Conservation (phyloP, 176 grass and related monocot species). For the Lolium perenne region DNA sequence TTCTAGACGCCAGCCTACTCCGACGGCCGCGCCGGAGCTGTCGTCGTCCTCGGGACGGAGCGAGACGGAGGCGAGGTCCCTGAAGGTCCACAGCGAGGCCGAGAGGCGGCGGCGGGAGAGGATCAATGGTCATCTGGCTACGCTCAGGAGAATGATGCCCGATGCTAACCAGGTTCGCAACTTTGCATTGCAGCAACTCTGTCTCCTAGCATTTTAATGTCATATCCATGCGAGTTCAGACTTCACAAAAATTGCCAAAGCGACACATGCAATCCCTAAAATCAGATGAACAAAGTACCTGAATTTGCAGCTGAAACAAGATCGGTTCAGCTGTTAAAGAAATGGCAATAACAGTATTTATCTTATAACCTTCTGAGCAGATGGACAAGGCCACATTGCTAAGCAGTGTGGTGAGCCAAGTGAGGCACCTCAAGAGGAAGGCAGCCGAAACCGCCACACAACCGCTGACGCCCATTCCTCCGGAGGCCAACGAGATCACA, state of each 20-base stretch:
- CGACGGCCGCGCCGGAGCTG: background rate
- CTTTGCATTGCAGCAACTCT: background rate
- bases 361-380: slow-evolving; percentile 14
- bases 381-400: slow-evolving; percentile 63
- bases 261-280: background rate
- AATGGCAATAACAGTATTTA: background rate
- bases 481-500: slow-evolving; percentile 40
- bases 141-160: slow-evolving; percentile 74
- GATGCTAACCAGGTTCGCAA: slow-evolving; percentile 64
- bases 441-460: background rate
- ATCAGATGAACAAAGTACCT: slow-evolving; percentile 28
- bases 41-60: slow-evolving; percentile 18
- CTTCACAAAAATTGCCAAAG: background rate
- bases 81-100: slow-evolving; percentile 76
- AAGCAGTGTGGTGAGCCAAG: slow-evolving; percentile 37
- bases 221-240: slow-evolving; percentile 29
- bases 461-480: background rate
- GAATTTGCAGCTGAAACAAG: slow-evolving; percentile 23
- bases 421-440: slow-evolving; percentile 49
- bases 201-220: background rate
- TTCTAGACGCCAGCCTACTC: background rate
- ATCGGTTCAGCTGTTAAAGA: background rate
- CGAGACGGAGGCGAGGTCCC: slow-evolving; percentile 38
- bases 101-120: slow-evolving; percentile 81
- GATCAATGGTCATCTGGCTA: slow-evolving; percentile 78